phyloP scores from a whole-genome alignment of 2,329 filamentous ascomycete genomes.

The Colletotrichum sp. region DNA sequence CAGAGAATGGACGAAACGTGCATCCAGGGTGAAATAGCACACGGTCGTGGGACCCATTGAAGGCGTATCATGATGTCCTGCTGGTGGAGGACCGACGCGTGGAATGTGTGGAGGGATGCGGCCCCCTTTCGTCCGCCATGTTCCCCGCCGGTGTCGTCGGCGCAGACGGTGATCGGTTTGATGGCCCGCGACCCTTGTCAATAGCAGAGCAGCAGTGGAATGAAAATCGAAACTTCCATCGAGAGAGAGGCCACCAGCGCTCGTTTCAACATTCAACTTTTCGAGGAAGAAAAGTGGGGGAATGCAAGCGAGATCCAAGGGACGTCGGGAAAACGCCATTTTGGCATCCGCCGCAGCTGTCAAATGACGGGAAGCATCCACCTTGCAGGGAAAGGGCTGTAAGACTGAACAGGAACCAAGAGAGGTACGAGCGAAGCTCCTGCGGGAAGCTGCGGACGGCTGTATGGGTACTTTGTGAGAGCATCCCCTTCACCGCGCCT shows the following conservation, averaged over 20 bases:
- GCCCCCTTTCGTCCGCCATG: neutral
- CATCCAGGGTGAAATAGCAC: neutral
- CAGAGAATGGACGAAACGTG: neutral
- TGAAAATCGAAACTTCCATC: conserved; percentile 9
- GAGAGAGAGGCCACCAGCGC: conserved; percentile 1
- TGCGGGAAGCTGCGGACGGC: neutral
- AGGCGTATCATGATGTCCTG: neutral
- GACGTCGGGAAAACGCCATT: conserved; percentile 18
- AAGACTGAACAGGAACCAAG: neutral
- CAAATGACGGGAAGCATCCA: conserved; percentile 20
- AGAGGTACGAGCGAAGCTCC: neutral
- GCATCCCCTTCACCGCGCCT: neutral
- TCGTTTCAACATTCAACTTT: conserved; percentile 12
- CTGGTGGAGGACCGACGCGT: neutral
- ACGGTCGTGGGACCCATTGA: neutral
- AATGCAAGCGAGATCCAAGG: neutral
- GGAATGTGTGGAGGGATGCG: neutral
- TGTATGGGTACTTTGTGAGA: neutral
- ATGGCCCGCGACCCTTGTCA: neutral
- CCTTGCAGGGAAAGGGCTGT: conserved; percentile 1
- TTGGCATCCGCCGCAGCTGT: conserved; percentile 18
- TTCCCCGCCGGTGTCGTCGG: neutral
- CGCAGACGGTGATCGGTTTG: conserved; percentile 8
- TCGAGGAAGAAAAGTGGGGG: conserved; percentile 16
- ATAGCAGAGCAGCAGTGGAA: conserved; percentile 1